phyloP scores from a whole-genome alignment of 495 filamentous ascomycete species.

The Aspergillus nanangensis region DNA sequence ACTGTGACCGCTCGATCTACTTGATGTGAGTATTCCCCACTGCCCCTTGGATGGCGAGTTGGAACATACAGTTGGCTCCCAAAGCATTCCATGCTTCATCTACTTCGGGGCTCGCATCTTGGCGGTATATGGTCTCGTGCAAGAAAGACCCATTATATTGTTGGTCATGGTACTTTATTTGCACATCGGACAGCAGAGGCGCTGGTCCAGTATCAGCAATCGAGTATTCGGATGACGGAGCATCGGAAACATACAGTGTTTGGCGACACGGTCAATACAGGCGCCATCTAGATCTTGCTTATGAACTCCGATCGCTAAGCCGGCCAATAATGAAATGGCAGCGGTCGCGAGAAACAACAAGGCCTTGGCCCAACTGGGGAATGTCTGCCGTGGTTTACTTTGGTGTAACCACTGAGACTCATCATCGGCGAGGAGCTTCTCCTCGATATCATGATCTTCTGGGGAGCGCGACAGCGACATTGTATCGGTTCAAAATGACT shows the following conservation, averaged over 20 bases:
- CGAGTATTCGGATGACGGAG: background rate
- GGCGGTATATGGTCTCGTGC: conserved; percentile 49
- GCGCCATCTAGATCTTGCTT: background rate
- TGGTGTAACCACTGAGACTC: conserved; percentile 1
- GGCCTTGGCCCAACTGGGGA: conserved; percentile 4
- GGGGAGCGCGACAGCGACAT: no score
- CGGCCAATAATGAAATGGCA: background rate
- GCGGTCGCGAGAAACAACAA: background rate
- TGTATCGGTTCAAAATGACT: no score
- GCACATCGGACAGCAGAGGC: background rate
- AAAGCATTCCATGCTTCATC: conserved; percentile 55
- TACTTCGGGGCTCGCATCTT: conserved; percentile 47
- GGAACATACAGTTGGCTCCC: conserved; percentile 43
- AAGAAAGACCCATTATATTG: conserved; percentile 49
- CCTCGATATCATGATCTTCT: background rate
- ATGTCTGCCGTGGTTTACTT: background rate
- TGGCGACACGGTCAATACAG: background rate
- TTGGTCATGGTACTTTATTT: conserved; percentile 5
- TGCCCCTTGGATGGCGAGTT: background rate
- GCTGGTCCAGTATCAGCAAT: background rate
- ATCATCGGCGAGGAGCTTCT: conserved; percentile 3
- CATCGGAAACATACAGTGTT: background rate
- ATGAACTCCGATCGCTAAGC: background rate
- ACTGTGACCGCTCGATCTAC: conserved; percentile 37
- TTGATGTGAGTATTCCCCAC: background rate